Percentiles rank a stretch among this genome's conserved stretches.
These are phyloP conservation scores for Gynandropsis gynandra DNA, from an alignment of 345 rosid species.

Conservation along the genomic window DNA sequence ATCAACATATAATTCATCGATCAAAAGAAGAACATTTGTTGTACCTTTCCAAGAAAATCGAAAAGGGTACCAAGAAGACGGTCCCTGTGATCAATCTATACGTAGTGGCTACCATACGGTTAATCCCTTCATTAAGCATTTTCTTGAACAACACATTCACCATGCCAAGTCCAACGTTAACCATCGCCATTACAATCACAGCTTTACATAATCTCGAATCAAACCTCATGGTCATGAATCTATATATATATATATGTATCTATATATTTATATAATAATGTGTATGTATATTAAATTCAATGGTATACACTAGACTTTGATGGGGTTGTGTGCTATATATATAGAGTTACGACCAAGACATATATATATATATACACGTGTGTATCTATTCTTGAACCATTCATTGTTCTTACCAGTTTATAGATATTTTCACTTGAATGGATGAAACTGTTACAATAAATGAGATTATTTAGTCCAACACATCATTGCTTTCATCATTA, in stretches of 20 bases:
- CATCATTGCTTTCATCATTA: no score
- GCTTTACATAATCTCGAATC: conserved; percentile 41
- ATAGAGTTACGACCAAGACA: no score
- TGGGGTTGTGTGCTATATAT: conserved; percentile 18
- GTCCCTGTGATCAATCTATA: conserved; percentile 55
- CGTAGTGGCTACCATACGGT: conserved; percentile 55
- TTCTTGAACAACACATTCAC: conserved; percentile 60
- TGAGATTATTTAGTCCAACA: no score
- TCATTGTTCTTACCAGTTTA: no score
- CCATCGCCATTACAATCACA: conserved; percentile 40
- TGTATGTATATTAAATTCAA: conserved; percentile 14
- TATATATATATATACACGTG: no score
- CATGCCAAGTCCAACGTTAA: conserved; percentile 48
- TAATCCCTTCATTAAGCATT: conserved; percentile 50
- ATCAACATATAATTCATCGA: neutral
- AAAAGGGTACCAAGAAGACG: conserved; percentile 57
- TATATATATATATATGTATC: neutral
- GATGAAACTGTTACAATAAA: no score
- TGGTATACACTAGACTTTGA: conserved; percentile 8
- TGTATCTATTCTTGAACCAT: no score
- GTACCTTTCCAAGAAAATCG: conserved; percentile 64
- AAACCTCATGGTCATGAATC: conserved; percentile 25
- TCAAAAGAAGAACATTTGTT: neutral
- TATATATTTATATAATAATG: neutral
- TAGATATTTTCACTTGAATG: no score